Evolutionary conservation across 2,329 filamentous ascomycete species (phyloP).

Genomic region (Orbilia quercus): DNA sequence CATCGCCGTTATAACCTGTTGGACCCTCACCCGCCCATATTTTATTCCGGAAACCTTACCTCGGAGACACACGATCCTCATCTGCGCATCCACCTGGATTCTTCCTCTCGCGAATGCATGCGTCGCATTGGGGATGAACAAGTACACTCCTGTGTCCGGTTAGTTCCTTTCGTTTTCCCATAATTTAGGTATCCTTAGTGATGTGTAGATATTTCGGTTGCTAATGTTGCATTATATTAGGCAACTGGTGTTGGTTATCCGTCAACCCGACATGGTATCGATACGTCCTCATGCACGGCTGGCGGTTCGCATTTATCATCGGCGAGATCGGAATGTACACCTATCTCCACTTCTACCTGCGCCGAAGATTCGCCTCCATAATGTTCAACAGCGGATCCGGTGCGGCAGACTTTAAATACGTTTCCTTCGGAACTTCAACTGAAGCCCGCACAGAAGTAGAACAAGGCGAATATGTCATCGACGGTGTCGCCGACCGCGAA

Average conservation of each 20-base stretch:
- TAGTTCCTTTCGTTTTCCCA: not conserved
- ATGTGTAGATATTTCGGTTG: no score
- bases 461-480: not conserved
- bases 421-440: not conserved
- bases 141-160: conserved; percentile 62
- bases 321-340: conserved; percentile 64
- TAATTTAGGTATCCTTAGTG: not conserved
- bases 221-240: no score
- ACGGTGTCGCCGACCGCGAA: not conserved
- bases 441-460: not conserved
- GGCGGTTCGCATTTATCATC: conserved; percentile 65
- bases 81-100: conserved; percentile 64
- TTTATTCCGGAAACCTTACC: conserved; percentile 48
- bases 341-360: conserved; percentile 63
- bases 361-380: conserved; percentile 19
- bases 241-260: conserved; percentile 67
- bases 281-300: conserved; percentile 65
- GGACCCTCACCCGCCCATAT: conserved; percentile 62
- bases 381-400: not conserved
- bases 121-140: conserved; percentile 60
- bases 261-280: conserved; percentile 62
- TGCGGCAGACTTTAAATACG: not conserved
- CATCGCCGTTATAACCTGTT: conserved; percentile 65
- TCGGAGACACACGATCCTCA: conserved; percentile 55
- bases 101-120: conserved; percentile 63